Base-by-base conservation (phyloP, 768 basidiomycete genomes). In the Tephrocybe sp. region DNA sequence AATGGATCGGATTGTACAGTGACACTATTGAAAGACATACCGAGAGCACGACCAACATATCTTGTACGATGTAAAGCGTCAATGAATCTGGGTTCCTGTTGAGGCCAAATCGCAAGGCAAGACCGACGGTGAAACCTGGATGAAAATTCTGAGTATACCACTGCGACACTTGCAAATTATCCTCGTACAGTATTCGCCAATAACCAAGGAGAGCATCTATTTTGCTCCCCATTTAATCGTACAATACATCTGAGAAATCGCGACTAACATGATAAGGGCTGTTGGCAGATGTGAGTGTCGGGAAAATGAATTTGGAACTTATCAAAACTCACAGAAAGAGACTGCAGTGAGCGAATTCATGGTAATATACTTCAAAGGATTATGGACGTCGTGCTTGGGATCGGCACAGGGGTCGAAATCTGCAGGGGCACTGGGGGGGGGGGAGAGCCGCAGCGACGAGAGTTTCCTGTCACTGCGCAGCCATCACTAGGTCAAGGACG, bases 151-250 rank as follows among this genome's bases (percentile, higher is more conserved):
- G 41, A 30, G 21, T n/a, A 20, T 24, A 7, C 17, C 21, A 6
- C 15, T 41, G n/a, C 18, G 7, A 20, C 10, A 24, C 11, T 3
- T n/a, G 23, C 17, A 3, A 2, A 18, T 14, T 15, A 15, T 1
- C 15, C n/a, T 68, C 80, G 48, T 50, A 78, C 83, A 74, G 62
- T 77, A 83, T 33, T 70, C 73, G 25, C 85, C 85, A 49, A 87
- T 76, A 6, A 77, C 71, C 74, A 86, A 79, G 14, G 73, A 63
- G 20, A 81, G 62, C 85, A 87, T 86, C 66, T 73, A 85, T 55
- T 70, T 78, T 3, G 77, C 75, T 8, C 81, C 76, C 54, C 71
- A 76, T 53, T 67, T 73, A 55, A 61, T 65, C 6, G 74, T 69
- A 36, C 70, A 70, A 50, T 64, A 72, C 5, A 75, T 72, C 56